phyloP scores from a whole-genome alignment of 768 basidiomycete species.

The Serendipita sp. region DNA sequence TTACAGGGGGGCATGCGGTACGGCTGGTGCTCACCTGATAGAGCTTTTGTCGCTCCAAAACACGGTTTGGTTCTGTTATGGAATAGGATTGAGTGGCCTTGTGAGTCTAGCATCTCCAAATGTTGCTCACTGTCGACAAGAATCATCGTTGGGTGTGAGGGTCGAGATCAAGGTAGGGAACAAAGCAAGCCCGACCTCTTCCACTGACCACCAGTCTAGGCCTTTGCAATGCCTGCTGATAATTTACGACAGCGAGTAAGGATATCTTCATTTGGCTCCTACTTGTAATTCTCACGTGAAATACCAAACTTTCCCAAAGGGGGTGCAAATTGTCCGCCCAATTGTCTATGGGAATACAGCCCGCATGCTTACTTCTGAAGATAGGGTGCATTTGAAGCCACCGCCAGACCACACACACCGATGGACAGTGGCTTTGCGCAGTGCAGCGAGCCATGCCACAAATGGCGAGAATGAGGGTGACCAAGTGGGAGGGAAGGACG shows the following conservation, averaged over 20 bases:
- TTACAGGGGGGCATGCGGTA: too few relatives aligned
- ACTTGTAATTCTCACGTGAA: neutral
- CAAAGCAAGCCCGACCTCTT: neutral
- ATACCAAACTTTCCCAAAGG: constrained; percentile 38
- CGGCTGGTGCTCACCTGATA: constrained; percentile 46
- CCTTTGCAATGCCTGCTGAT: constrained; percentile 1
- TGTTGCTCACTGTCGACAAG: neutral
- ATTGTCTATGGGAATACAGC: constrained; percentile 96
- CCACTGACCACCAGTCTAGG: neutral
- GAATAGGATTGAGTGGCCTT: neutral
- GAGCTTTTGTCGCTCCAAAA: constrained; percentile 47
- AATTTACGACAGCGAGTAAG: constrained; percentile 13
- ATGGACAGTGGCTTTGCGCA: constrained; percentile 93
- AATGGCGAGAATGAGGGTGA: constrained; percentile 34
- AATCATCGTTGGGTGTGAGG: neutral
- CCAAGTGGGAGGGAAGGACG: constrained; percentile 78
- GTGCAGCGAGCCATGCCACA: constrained; percentile 52
- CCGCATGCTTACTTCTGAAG: constrained; percentile 54
- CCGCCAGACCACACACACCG: constrained; percentile 76
- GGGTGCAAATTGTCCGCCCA: constrained; percentile 72
- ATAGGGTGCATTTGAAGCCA: constrained; percentile 31
- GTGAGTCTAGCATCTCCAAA: neutral
- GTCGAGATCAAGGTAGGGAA: neutral
- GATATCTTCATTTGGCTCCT: constrained; percentile 10
- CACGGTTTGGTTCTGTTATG: constrained; percentile 45